A percentile compares a stretch with the other conserved stretches of the same genome.
Conservation (phyloP, 2,329 filamentous ascomycete species). For the Cladophialophora exuberans region DNA sequence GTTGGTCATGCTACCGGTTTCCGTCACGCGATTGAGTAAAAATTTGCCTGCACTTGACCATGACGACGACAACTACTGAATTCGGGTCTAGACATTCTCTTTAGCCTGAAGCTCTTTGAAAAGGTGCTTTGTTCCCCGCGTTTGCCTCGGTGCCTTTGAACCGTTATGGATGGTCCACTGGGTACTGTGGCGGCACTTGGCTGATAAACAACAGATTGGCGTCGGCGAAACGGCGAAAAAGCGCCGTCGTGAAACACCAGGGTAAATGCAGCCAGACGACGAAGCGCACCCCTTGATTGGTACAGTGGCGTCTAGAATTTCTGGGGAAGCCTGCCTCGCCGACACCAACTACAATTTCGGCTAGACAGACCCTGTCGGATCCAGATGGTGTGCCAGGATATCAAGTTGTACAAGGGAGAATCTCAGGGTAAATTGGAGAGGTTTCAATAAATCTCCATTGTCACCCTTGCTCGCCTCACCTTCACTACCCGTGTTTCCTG, state of each 20-base stretch:
- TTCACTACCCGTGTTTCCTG: not conserved
- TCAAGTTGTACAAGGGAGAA: conserved; percentile 1
- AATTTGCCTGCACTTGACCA: not conserved
- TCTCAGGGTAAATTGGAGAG: conserved; percentile 8
- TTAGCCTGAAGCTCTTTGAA: not conserved
- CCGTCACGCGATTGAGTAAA: conserved; percentile 2
- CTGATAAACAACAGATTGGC: conserved; percentile 25
- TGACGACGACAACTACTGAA: not conserved
- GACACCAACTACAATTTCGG: conserved; percentile 18
- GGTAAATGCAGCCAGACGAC: not conserved
- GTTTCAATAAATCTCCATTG: conserved; percentile 3
- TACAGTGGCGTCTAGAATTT: conserved; percentile 19
- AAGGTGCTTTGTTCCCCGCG: not conserved
- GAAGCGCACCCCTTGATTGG: conserved; percentile 5
- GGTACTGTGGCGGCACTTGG: conserved; percentile 4
- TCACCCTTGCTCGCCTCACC: not conserved
- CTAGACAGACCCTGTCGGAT: not conserved
- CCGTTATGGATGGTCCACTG: not conserved
- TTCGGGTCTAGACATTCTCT: not conserved
- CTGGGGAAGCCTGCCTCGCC: conserved; percentile 22
- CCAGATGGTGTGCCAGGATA: not conserved
- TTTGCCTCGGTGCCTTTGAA: not conserved
- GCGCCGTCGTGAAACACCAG: conserved; percentile 18
- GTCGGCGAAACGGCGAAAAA: conserved; percentile 25
- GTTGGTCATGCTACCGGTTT: not conserved